A percentile compares a stretch with the other conserved stretches of the same genome.
Conservation (phyloP, 2,329 filamentous ascomycete genomes). For the Exophiala alcalophila region DNA sequence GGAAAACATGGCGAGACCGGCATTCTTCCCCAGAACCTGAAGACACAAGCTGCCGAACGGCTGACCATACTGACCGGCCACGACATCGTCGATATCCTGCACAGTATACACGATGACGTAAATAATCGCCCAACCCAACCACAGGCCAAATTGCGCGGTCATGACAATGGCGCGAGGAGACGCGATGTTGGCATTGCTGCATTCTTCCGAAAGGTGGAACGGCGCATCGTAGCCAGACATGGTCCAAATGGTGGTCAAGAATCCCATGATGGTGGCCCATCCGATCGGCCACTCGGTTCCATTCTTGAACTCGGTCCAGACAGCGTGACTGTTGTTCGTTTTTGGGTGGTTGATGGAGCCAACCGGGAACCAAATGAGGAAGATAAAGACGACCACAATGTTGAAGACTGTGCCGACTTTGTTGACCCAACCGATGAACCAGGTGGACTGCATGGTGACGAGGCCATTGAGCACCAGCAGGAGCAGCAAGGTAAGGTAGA, state of each 20-base stretch:
- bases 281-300: slow-evolving; percentile 36
- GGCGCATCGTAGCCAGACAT: slow-evolving; percentile 34
- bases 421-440: slow-evolving; percentile 38
- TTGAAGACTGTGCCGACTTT: slow-evolving; percentile 34
- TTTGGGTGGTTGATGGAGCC: slow-evolving; percentile 35
- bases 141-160: slow-evolving; percentile 33
- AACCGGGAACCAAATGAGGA: slow-evolving; percentile 38
- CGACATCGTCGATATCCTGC: slow-evolving; percentile 33
- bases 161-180: slow-evolving; percentile 35
- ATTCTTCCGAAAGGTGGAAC: slow-evolving; percentile 37
- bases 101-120: slow-evolving; percentile 35
- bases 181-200: slow-evolving; percentile 35
- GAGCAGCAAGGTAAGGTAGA: slow-evolving; percentile 35
- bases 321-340: slow-evolving; percentile 36
- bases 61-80: slow-evolving; percentile 34
- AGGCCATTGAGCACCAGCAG: slow-evolving; percentile 35
- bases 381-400: slow-evolving; percentile 35
- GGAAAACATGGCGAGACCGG: slow-evolving; percentile 35
- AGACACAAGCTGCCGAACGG: slow-evolving; percentile 35
- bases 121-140: slow-evolving; percentile 32
- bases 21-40: slow-evolving; percentile 33
- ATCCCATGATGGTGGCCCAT: slow-evolving; percentile 39
- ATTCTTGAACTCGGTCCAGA: slow-evolving; percentile 30
- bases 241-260: slow-evolving; percentile 42
- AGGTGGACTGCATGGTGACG: slow-evolving; percentile 37